Percentiles rank a stretch among this genome's conserved stretches.
These are phyloP conservation scores for Pythium plurisporium DNA, from an alignment of 352 stramenopile genomes.

Conservation along the genomic window DNA sequence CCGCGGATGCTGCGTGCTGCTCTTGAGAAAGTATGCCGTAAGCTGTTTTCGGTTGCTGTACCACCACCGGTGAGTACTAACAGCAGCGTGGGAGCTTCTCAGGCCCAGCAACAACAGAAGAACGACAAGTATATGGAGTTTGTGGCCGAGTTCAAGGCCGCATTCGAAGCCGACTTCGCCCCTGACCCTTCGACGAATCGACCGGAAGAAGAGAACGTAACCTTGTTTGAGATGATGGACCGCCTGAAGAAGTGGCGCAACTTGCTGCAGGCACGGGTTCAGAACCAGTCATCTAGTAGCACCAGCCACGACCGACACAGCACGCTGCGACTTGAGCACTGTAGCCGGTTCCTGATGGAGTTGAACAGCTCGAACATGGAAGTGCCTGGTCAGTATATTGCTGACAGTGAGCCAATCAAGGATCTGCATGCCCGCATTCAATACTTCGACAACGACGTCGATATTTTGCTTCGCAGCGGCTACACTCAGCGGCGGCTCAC, in stretches of 20 bases:
- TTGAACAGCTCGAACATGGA: constrained; percentile 86
- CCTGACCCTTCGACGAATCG: constrained; percentile 27
- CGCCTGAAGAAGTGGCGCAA: constrained; percentile 90
- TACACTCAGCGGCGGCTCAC: constrained; percentile 90
- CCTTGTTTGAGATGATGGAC: constrained; percentile 84
- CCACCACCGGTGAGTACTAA: background rate
- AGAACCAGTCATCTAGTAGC: constrained; percentile 39
- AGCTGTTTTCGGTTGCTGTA: constrained; percentile 73
- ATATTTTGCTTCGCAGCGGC: constrained; percentile 81
- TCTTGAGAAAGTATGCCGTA: constrained; percentile 89
- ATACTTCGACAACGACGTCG: constrained; percentile 85
- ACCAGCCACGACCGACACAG: background rate
- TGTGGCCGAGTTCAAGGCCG: constrained; percentile 81
- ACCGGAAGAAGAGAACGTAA: constrained; percentile 32
- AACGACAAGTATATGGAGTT: constrained; percentile 87
- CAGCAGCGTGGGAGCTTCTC: background rate
- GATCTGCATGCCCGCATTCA: constrained; percentile 89
- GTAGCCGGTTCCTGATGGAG: constrained; percentile 87
- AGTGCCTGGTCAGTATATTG: constrained; percentile 90
- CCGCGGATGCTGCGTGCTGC: constrained; percentile 88
- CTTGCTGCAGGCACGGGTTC: constrained; percentile 79
- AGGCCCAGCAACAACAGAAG: constrained; percentile 67
- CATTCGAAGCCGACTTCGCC: constrained; percentile 86
- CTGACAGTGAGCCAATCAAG: constrained; percentile 88
- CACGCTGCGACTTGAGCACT: constrained; percentile 81